phyloP scores from a whole-genome alignment of 192 early-diverging fungal species.

The Gonapodya sp. region DNA sequence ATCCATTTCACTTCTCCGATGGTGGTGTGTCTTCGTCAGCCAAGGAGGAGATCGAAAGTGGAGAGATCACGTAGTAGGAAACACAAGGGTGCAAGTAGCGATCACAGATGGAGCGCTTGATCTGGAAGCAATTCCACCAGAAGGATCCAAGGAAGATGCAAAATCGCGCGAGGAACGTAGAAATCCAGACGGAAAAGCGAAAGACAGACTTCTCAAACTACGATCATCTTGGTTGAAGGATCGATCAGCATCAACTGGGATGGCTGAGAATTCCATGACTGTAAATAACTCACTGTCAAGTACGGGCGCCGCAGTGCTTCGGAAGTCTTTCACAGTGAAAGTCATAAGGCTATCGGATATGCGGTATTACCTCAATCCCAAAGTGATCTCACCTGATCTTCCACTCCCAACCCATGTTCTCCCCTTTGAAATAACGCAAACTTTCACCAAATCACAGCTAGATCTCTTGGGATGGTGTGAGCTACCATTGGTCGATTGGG shows the following conservation, averaged over 20 bases:
- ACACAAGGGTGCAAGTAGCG: slow-evolving; percentile 23
- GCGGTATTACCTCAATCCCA: slow-evolving; percentile 55
- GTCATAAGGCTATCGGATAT: slow-evolving; percentile 33
- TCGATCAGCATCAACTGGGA: too few species aligned
- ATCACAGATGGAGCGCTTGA: too few species aligned
- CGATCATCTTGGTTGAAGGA: too few species aligned
- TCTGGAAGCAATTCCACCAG: too few species aligned
- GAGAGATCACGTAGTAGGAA: slow-evolving; percentile 21
- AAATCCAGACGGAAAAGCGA: too few species aligned
- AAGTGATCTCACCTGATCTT: slow-evolving; percentile 49
- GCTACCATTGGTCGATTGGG: slow-evolving; percentile 54
- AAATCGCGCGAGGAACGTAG: slow-evolving; percentile 13
- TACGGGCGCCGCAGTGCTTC: too few species aligned
- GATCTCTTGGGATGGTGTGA: slow-evolving; percentile 38
- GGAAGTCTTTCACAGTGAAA: too few species aligned
- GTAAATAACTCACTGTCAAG: too few species aligned
- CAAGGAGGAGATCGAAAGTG: slow-evolving; percentile 6
- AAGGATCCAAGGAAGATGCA: slow-evolving; percentile 22
- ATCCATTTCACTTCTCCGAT: slow-evolving; percentile 57
- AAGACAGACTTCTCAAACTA: too few species aligned
- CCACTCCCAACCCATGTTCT: slow-evolving; percentile 48
- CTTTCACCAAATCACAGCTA: slow-evolving; percentile 52
- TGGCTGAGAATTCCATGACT: too few species aligned
- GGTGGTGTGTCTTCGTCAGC: slow-evolving; percentile 56
- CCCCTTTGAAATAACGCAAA: slow-evolving; percentile 51